Conservation (phyloP, 176 grass and related monocot species). For the Rhynchospora pubera region DNA sequence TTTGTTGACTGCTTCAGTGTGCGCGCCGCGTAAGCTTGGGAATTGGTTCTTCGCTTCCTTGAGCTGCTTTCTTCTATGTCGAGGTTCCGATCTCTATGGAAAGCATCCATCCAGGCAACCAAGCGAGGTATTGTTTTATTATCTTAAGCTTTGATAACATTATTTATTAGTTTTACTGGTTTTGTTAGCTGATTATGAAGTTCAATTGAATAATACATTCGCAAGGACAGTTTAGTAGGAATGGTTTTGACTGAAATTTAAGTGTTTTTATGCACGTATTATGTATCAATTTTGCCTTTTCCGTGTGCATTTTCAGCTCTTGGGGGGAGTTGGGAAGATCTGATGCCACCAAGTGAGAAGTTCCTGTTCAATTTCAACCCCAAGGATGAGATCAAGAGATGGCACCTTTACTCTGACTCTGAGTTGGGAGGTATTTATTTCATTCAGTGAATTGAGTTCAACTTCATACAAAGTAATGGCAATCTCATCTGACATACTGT, state of each 20-base stretch:
- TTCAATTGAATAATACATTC: not conserved
- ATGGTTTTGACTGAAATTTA: not conserved
- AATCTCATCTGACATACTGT: not conserved
- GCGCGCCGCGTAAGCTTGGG: not conserved
- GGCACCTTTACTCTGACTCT: conserved; percentile 91
- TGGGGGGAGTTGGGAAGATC: conserved; percentile 64
- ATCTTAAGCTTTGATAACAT: not conserved
- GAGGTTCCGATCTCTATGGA: conserved; percentile 20
- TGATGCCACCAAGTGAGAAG: conserved; percentile 76
- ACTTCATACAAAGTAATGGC: not conserved
- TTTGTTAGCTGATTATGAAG: not conserved
- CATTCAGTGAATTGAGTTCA: conserved; percentile 5
- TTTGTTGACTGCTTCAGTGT: too few species aligned
- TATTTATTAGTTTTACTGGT: not conserved
- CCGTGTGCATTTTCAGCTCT: conserved; percentile 39
- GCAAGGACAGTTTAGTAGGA: not conserved
- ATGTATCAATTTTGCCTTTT: not conserved
- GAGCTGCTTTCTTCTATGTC: conserved; percentile 1
- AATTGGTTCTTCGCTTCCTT: not conserved
- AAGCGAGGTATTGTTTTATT: conserved; percentile 4
- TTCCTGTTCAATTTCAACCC: conserved; percentile 74
- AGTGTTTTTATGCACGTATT: not conserved
- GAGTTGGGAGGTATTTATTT: conserved; percentile 70
- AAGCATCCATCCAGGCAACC: conserved; percentile 9
- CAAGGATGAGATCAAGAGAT: conserved; percentile 79